Percentiles rank a stretch among this genome's conserved stretches.
These are phyloP conservation scores for Colletotrichum godetiae DNA, from an alignment of 2,329 filamentous ascomycete species.

Conservation along the genomic window DNA sequence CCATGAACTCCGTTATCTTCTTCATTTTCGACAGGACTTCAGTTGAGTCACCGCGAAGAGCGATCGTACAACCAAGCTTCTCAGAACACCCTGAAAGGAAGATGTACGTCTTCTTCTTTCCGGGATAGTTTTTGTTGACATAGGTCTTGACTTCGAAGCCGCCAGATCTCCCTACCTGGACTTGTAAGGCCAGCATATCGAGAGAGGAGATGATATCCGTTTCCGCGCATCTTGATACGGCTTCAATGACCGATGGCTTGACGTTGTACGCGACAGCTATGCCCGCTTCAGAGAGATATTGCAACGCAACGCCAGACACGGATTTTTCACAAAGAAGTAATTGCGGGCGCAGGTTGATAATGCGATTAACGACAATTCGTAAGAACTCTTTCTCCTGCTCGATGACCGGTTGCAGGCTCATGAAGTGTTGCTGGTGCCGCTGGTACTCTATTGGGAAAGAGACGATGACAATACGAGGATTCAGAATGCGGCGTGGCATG, in stretches of 20 bases:
- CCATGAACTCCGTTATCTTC: slow-evolving; percentile 97
- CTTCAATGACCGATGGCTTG: slow-evolving; percentile 94
- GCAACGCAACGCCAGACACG: slow-evolving; percentile 89
- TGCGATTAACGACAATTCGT: slow-evolving; percentile 89
- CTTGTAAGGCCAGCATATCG: slow-evolving; percentile 86
- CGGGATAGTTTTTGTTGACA: slow-evolving; percentile 78
- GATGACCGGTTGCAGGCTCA: slow-evolving; percentile 97
- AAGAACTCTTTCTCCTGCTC: slow-evolving; percentile 96
- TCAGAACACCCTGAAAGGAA: slow-evolving; percentile 92
- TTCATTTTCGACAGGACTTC: slow-evolving; percentile 83
- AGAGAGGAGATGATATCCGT: slow-evolving; percentile 94
- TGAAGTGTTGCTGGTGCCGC: slow-evolving; percentile 89
- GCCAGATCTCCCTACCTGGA: slow-evolving; percentile 82
- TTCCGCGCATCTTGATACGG: slow-evolving; percentile 91
- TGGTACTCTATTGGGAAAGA: slow-evolving; percentile 97
- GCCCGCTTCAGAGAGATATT: slow-evolving; percentile 87
- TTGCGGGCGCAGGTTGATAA: slow-evolving; percentile 85
- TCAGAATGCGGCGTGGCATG: slow-evolving; percentile 88
- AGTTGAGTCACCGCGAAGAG: slow-evolving; percentile 83
- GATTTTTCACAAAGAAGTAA: slow-evolving; percentile 92
- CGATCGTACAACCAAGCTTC: slow-evolving; percentile 94
- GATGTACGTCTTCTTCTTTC: slow-evolving; percentile 92
- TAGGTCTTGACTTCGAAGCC: slow-evolving; percentile 97
- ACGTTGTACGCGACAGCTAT: slow-evolving; percentile 97
- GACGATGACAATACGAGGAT: slow-evolving; percentile 90